A percentile compares a stretch with the other conserved stretches of the same genome.
These are phyloP conservation scores for Acacia pycnantha DNA, from an alignment of 331 rosid genomes.

Conservation along the genomic window DNA sequence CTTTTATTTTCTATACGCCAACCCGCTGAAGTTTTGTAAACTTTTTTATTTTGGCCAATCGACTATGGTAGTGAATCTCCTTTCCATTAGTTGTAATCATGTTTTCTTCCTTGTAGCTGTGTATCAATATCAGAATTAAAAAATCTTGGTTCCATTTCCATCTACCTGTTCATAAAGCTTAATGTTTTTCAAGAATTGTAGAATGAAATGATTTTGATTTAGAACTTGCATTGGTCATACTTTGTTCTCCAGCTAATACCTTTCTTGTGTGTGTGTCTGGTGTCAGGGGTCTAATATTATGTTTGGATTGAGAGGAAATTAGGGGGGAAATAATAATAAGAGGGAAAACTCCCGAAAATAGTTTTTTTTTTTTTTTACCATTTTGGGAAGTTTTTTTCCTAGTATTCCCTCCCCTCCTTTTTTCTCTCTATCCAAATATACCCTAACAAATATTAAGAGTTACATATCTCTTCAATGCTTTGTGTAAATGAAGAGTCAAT, in stretches of 20 bases:
- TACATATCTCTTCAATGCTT: neutral
- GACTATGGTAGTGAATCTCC: neutral
- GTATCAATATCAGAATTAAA: neutral
- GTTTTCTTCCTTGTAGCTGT: neutral
- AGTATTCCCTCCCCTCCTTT: too few species aligned
- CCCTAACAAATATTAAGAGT: neutral
- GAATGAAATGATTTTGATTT: neutral
- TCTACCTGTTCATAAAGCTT: neutral
- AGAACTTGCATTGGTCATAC: neutral
- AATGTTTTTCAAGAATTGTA: neutral
- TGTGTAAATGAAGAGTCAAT: too few species aligned
- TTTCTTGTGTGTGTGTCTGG: neutral
- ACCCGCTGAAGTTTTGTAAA: neutral
- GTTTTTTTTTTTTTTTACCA: too few species aligned
- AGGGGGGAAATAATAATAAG: too few species aligned
- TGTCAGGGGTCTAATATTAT: neutral
- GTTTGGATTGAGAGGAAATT: too few species aligned
- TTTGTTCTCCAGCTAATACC: neutral
- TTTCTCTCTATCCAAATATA: too few species aligned
- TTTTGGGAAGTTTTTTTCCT: too few species aligned
- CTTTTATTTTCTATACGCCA: neutral
- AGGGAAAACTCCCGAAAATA: too few species aligned
- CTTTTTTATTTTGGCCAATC: neutral
- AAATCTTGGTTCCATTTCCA: neutral
- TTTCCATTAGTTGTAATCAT: neutral